Evolutionary conservation across 164 flowering plant species (phyloP).

Genomic region (Tinospora cordifolia): DNA sequence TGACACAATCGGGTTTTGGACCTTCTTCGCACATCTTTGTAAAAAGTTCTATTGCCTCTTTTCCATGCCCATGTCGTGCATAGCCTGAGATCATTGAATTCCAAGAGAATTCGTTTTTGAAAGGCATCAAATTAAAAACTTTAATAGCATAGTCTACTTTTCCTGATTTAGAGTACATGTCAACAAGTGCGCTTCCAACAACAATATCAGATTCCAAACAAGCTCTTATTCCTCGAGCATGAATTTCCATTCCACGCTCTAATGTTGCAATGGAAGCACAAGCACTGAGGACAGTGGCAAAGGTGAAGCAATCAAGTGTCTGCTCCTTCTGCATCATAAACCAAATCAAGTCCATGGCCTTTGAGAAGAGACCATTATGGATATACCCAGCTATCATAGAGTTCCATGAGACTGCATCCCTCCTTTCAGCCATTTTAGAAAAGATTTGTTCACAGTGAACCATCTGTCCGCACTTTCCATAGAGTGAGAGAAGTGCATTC

Average conservation of each 20-base stretch:
- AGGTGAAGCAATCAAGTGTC: conserved; percentile 60
- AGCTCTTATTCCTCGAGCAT: conserved; percentile 63
- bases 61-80: conserved; percentile 83
- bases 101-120: conserved; percentile 74
- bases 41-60: conserved; percentile 56
- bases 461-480: conserved; percentile 69
- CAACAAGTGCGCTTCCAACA: conserved; percentile 78
- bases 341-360: conserved; percentile 80
- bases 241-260: conserved; percentile 86
- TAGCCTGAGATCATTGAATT: conserved; percentile 93
- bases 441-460: conserved; percentile 59
- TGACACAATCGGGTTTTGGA: conserved; percentile 72
- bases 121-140: conserved; percentile 57
- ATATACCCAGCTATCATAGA: conserved; percentile 79
- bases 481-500: conserved; percentile 69
- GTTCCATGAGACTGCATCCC: conserved; percentile 82
- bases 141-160: conserved; percentile 71
- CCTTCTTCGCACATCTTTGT: conserved; percentile 43
- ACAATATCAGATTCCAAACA: conserved; percentile 70
- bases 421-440: conserved; percentile 51
- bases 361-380: conserved; percentile 53
- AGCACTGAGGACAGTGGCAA: conserved; percentile 87
- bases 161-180: conserved; percentile 92
- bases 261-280: conserved; percentile 84
- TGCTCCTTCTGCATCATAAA: conserved; percentile 65